A percentile compares a stretch with the other conserved stretches of the same genome.
phyloP scores from a whole-genome alignment of 495 filamentous ascomycete species.

The Annulohypoxylon moriforme region DNA sequence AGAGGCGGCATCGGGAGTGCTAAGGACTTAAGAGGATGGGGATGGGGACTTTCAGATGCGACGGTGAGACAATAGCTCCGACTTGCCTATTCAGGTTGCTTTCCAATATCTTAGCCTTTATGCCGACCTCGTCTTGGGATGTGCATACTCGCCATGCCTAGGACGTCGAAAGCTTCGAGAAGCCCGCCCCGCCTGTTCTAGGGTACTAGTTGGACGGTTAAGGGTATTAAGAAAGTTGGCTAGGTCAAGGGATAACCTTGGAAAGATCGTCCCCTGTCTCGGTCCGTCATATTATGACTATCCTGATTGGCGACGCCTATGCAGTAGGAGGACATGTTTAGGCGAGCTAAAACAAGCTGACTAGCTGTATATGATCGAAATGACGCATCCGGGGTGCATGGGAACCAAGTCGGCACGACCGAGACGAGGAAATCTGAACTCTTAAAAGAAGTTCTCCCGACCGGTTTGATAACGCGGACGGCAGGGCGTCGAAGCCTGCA shows the following conservation, averaged over 20 bases:
- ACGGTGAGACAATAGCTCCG: constrained; percentile 34
- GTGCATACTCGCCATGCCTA: constrained; percentile 13
- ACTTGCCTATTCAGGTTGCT: constrained; percentile 43
- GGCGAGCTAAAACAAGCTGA: constrained; percentile 24
- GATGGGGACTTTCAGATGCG: constrained; percentile 28
- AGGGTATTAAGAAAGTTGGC: constrained; percentile 22
- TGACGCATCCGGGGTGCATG: constrained; percentile 46
- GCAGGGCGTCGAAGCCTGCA: constrained; percentile 16
- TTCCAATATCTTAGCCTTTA: constrained; percentile 34
- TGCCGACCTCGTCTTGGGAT: constrained; percentile 23
- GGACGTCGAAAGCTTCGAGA: constrained; percentile 38
- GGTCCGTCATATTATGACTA: constrained; percentile 32
- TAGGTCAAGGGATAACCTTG: constrained; percentile 40
- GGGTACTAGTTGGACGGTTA: constrained; percentile 6
- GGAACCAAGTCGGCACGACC: constrained; percentile 37
- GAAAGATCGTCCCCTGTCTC: constrained; percentile 36
- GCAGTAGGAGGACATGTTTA: constrained; percentile 29
- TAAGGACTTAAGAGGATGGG: constrained; percentile 2
- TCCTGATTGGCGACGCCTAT: constrained; percentile 35
- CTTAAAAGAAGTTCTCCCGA: constrained; percentile 27
- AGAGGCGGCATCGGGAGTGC: constrained; percentile 5
- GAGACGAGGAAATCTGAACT: constrained; percentile 32
- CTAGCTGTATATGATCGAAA: constrained; percentile 40
- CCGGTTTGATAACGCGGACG: constrained; percentile 25
- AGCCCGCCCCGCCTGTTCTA: constrained; percentile 37